phyloP scores from a whole-genome alignment of 225 moss, liverwort and hornwort genomes.

The Asterella californica region DNA sequence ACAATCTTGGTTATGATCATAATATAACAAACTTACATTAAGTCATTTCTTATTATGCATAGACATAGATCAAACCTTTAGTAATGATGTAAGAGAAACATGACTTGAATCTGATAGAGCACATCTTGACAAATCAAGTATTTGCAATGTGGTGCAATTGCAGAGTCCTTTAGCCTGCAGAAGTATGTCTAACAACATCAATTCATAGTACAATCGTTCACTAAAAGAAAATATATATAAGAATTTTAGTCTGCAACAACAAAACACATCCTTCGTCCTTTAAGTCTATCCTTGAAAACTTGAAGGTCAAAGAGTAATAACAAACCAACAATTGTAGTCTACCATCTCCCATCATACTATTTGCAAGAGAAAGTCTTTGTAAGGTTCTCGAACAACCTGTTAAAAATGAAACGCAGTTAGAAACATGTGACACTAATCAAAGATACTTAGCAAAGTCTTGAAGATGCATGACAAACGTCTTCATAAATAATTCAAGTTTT shows the following conservation, averaged over 20 bases:
- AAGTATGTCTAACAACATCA: background rate
- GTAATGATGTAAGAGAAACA: slow-evolving; percentile 49
- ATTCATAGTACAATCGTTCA: background rate
- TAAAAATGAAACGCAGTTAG: background rate
- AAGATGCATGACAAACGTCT: background rate
- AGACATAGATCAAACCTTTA: slow-evolving; percentile 50
- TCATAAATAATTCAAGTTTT: background rate
- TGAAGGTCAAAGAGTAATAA: background rate
- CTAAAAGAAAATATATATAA: too few relatives aligned
- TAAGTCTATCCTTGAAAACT: background rate
- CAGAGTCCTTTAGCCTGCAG: slow-evolving; percentile 60
- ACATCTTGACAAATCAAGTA: slow-evolving; percentile 78
- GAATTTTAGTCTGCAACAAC: background rate
- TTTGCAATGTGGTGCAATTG: slow-evolving; percentile 61
- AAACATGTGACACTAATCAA: slow-evolving; percentile 14
- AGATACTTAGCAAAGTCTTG: background rate
- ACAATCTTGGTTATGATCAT: too few relatives aligned
- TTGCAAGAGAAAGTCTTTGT: slow-evolving; percentile 51
- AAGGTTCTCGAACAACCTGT: slow-evolving; percentile 54
- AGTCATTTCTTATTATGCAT: background rate
- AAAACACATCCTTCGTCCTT: background rate
- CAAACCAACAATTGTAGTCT: slow-evolving; percentile 58
- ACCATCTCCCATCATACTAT: slow-evolving; percentile 64
- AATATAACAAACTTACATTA: background rate
- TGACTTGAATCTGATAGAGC: slow-evolving; percentile 65